A percentile compares a stretch with the other conserved stretches of the same genome.
Evolutionary conservation across 371 early-diverging fungal genomes (phyloP).

Genomic region (Apophysomyces trapeziformis): DNA sequence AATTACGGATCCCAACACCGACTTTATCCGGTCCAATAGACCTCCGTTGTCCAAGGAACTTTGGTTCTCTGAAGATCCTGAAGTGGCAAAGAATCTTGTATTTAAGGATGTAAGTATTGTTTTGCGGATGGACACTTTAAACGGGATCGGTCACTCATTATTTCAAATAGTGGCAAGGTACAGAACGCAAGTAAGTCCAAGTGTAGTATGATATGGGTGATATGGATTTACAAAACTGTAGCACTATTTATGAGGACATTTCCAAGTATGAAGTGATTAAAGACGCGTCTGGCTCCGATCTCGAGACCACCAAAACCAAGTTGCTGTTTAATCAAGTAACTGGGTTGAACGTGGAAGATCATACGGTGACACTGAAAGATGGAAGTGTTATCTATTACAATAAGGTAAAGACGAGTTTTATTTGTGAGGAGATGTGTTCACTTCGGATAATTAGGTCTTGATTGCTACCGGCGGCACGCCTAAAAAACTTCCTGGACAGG

Average conservation of each 20-base stretch:
- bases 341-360: constrained; percentile 65
- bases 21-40: constrained; percentile 20
- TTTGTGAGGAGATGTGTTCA: background rate
- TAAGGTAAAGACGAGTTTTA: constrained; percentile 36
- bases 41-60: constrained; percentile 79
- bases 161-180: constrained; percentile 64
- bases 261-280: constrained; percentile 46
- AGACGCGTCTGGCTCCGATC: constrained; percentile 48
- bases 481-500: constrained; percentile 53
- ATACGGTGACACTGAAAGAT: constrained; percentile 61
- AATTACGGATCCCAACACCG: background rate
- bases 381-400: constrained; percentile 67
- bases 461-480: constrained; percentile 79
- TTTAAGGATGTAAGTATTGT: constrained; percentile 64
- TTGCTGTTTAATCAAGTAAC: constrained; percentile 55
- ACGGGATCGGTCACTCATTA: background rate
- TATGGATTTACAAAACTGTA: background rate
- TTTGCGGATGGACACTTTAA: background rate
- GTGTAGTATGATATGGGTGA: background rate
- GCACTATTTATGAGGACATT: constrained; percentile 44
- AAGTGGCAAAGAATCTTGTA: constrained; percentile 49
- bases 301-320: constrained; percentile 53
- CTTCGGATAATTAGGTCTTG: constrained; percentile 44
- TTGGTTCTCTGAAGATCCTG: constrained; percentile 68
- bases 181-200: constrained; percentile 54